Conservation (phyloP, 371 early-diverging fungal genomes). For the Apophysomyces elegans region DNA sequence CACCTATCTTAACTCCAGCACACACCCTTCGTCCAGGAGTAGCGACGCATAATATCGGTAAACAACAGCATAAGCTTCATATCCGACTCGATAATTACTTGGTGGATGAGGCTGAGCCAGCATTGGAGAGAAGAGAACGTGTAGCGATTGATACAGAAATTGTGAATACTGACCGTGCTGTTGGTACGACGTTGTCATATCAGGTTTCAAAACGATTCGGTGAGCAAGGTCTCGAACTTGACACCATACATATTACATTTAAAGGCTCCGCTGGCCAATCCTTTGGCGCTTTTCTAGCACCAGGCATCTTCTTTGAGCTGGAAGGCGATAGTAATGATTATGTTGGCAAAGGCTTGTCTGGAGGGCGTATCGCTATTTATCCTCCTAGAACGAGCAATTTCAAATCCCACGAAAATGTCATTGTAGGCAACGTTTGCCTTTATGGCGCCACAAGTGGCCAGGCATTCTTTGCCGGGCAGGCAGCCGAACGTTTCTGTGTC, state of each 20-base stretch:
- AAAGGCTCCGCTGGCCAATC: slow-evolving; percentile 94
- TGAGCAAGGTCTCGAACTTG: slow-evolving; percentile 80
- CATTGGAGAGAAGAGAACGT: slow-evolving; percentile 63
- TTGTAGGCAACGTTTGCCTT: slow-evolving; percentile 93
- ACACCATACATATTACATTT: slow-evolving; percentile 80
- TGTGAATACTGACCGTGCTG: slow-evolving; percentile 91
- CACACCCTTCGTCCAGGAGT: slow-evolving; percentile 83
- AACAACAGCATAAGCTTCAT: slow-evolving; percentile 86
- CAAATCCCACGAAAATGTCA: slow-evolving; percentile 81
- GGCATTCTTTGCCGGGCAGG: slow-evolving; percentile 90
- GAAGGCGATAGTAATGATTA: slow-evolving; percentile 97
- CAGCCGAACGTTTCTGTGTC: slow-evolving; percentile 96
- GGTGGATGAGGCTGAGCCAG: slow-evolving; percentile 76
- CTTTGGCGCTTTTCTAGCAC: slow-evolving; percentile 89
- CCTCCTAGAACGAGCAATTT: slow-evolving; percentile 80
- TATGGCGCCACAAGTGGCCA: slow-evolving; percentile 93
- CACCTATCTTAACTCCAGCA: slow-evolving; percentile 86
- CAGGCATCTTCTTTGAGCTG: slow-evolving; percentile 84
- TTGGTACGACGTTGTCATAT: slow-evolving; percentile 89
- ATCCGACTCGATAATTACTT: slow-evolving; percentile 42
- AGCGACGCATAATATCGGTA: slow-evolving; percentile 73
- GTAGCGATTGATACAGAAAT: slow-evolving; percentile 68
- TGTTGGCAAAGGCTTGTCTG: slow-evolving; percentile 95
- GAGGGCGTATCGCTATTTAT: slow-evolving; percentile 86
- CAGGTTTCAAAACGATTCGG: slow-evolving; percentile 80